These are phyloP conservation scores for Candida suzukii DNA, from an alignment of 805 yeast genomes.

Conservation along the genomic window DNA sequence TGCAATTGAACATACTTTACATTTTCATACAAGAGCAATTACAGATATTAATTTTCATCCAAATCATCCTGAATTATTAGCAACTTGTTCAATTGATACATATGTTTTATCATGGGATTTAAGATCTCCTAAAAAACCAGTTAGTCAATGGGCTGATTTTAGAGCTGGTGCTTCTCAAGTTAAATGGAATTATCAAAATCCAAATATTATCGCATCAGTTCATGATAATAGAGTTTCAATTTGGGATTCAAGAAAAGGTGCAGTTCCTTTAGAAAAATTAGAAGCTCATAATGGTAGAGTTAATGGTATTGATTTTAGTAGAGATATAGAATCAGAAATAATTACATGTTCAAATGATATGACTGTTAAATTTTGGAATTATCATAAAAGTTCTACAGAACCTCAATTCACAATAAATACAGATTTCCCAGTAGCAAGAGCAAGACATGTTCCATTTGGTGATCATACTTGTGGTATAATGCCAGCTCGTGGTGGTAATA, in stretches of 20 bases:
- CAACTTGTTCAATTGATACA: slow-evolving; percentile 91
- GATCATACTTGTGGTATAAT: slow-evolving; percentile 73
- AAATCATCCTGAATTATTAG: slow-evolving; percentile 74
- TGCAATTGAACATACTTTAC: slow-evolving; percentile 83
- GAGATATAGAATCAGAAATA: slow-evolving; percentile 49
- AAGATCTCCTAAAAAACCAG: slow-evolving; percentile 70
- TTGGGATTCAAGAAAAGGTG: slow-evolving; percentile 87
- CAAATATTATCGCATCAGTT: slow-evolving; percentile 73
- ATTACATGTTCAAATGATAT: slow-evolving; percentile 85
- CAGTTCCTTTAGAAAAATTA: slow-evolving; percentile 60
- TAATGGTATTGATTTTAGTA: slow-evolving; percentile 81
- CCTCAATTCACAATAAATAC: slow-evolving; percentile 60
- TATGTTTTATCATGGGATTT: slow-evolving; percentile 87
- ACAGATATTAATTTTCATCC: slow-evolving; percentile 95
- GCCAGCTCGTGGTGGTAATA: slow-evolving; percentile 85
- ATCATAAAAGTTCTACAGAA: slow-evolving; percentile 29
- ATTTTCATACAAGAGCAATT: slow-evolving; percentile 87
- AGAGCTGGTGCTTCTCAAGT: slow-evolving; percentile 92
- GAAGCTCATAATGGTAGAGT: slow-evolving; percentile 80
- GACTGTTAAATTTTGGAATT: slow-evolving; percentile 79
- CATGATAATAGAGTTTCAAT: slow-evolving; percentile 76
- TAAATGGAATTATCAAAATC: slow-evolving; percentile 79
- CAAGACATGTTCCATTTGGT: slow-evolving; percentile 87
- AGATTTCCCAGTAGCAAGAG: slow-evolving; percentile 83
- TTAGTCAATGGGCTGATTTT: slow-evolving; percentile 85